These are phyloP conservation scores for Tulasnella sp. DNA, from an alignment of 768 basidiomycete genomes.

Conservation along the genomic window DNA sequence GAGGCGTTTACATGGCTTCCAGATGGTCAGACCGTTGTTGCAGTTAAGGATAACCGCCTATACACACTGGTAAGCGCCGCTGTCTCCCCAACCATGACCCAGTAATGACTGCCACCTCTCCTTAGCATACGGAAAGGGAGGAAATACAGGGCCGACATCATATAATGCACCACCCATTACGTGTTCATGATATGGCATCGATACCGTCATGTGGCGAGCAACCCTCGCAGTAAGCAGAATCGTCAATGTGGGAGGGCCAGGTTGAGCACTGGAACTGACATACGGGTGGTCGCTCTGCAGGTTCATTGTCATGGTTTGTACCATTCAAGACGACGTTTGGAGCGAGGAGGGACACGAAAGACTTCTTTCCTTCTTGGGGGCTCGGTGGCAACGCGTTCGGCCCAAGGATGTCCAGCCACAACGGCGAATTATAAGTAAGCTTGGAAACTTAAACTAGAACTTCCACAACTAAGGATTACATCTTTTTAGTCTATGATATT, in stretches of 20 bases:
- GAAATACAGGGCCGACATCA: not conserved
- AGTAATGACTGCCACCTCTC: not conserved
- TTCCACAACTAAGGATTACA: not conserved
- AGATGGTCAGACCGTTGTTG: constrained; percentile 65
- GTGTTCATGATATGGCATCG: not conserved
- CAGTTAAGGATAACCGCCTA: constrained; percentile 68
- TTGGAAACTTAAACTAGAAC: not conserved
- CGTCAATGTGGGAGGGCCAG: not conserved
- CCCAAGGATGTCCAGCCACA: constrained; percentile 67
- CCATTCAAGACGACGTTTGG: not conserved
- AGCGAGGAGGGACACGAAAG: constrained; percentile 1
- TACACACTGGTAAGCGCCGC: constrained; percentile 22
- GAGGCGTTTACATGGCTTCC: constrained; percentile 74
- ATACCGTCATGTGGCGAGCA: not conserved
- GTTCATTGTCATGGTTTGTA: not conserved
- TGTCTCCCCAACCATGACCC: not conserved
- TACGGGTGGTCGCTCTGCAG: not conserved
- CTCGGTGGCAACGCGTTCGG: constrained; percentile 63
- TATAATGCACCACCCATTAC: not conserved
- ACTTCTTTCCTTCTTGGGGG: constrained; percentile 67
- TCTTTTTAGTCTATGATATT: constrained; percentile 63
- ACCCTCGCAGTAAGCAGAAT: not conserved
- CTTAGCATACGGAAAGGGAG: not conserved
- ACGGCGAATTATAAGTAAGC: constrained; percentile 68
- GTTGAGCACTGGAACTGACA: not conserved